Percentiles rank a stretch among this genome's conserved stretches.
Evolutionary conservation across 1,284 basidiomycete genomes (phyloP).

Genomic region (Cystobasidium pallidum): DNA sequence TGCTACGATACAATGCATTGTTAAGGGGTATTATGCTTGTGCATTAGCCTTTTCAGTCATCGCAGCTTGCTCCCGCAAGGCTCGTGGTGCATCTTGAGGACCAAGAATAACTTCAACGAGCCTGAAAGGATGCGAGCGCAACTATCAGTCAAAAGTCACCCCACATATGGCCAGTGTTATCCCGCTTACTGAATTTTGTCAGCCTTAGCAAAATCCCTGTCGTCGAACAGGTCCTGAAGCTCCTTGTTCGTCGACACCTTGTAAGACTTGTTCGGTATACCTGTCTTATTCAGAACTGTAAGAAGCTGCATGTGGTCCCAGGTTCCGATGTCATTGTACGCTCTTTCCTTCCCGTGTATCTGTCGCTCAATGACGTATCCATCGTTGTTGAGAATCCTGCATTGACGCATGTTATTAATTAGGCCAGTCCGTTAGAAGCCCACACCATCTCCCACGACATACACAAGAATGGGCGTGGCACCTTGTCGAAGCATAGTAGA

Average conservation of each 20-base stretch:
- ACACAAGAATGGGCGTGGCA: slow-evolving; percentile 58
- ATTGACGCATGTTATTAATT: too few relatives aligned
- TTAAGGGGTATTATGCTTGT: background rate
- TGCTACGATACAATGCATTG: background rate
- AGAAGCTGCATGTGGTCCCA: slow-evolving; percentile 56
- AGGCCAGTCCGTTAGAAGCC: too few relatives aligned
- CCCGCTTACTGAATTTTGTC: slow-evolving; percentile 61
- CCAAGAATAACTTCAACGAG: slow-evolving; percentile 45
- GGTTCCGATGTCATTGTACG: slow-evolving; percentile 56
- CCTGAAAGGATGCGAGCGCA: background rate
- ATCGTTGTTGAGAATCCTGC: slow-evolving; percentile 75
- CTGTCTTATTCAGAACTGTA: slow-evolving; percentile 58
- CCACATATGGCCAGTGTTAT: too few relatives aligned
- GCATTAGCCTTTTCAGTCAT: slow-evolving; percentile 43
- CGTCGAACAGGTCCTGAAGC: slow-evolving; percentile 66
- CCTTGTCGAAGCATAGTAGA: slow-evolving; percentile 73
- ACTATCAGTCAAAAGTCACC: too few relatives aligned
- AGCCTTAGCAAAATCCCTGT: slow-evolving; percentile 64
- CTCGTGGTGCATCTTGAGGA: slow-evolving; percentile 37
- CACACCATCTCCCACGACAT: too few relatives aligned
- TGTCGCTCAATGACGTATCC: slow-evolving; percentile 87
- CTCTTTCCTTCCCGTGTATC: slow-evolving; percentile 67
- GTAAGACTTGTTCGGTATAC: slow-evolving; percentile 66
- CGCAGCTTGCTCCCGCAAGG: slow-evolving; percentile 36
- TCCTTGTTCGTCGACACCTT: slow-evolving; percentile 65